Evolutionary conservation across 2,329 filamentous ascomycete genomes (phyloP).

Genomic region (Leptosphaerulina australis): DNA sequence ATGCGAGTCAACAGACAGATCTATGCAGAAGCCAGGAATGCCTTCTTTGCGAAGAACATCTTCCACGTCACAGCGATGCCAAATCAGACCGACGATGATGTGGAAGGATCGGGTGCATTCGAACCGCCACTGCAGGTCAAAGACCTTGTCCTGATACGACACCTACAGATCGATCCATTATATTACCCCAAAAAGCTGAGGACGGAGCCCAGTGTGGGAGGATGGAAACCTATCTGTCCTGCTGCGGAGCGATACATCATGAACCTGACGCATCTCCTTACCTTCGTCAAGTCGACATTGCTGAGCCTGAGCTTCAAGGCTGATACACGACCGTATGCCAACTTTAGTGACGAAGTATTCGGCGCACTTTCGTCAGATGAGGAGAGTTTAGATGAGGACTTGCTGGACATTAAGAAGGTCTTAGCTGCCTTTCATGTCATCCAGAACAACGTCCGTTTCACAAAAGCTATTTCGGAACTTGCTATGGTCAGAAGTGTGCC

Average conservation of each 20-base stretch:
- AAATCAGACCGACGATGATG: slow-evolving; percentile 1
- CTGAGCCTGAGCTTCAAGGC: slow-evolving; percentile 22
- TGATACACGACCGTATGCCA: slow-evolving; percentile 22
- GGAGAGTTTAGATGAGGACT: slow-evolving; percentile 2
- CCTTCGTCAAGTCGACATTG: slow-evolving; percentile 17
- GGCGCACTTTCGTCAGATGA: not conserved
- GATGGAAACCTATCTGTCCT: slow-evolving; percentile 25
- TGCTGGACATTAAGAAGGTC: slow-evolving; percentile 26
- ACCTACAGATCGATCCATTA: slow-evolving; percentile 37
- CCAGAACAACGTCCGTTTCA: slow-evolving; percentile 27
- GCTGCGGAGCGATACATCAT: slow-evolving; percentile 32
- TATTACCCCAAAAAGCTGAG: slow-evolving; percentile 26
- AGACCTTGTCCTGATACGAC: slow-evolving; percentile 30
- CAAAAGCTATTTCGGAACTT: slow-evolving; percentile 23
- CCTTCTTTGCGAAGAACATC: slow-evolving; percentile 52
- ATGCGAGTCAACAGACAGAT: slow-evolving; percentile 49
- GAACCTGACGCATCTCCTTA: slow-evolving; percentile 26
- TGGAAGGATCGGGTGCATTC: slow-evolving; percentile 26
- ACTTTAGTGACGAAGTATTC: slow-evolving; percentile 5
- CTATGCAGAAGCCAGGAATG: slow-evolving; percentile 49
- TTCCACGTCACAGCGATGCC: slow-evolving; percentile 39
- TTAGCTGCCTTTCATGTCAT: slow-evolving; percentile 35
- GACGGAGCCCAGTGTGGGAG: not conserved
- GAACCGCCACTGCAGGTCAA: slow-evolving; percentile 36
- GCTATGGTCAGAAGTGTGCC: slow-evolving; percentile 14